Base-by-base conservation (phyloP, 2,329 filamentous ascomycete genomes). In the Xylariaceae sp. region DNA sequence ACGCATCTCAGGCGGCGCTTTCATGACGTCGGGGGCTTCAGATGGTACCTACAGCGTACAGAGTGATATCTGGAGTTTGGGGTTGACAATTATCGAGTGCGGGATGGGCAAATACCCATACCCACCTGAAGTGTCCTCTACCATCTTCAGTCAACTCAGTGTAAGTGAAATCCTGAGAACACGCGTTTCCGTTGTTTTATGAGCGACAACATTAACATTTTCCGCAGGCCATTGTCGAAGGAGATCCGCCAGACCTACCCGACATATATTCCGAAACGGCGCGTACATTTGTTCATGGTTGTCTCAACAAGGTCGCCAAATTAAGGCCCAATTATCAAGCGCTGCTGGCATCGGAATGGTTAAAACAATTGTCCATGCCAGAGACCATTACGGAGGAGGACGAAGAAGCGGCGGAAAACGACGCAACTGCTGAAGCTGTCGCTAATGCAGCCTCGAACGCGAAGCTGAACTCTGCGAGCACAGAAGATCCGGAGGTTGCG, bases 11-110 rank as follows among this genome's bases (percentile, higher is more conserved):
- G 90, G 90, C 45, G 91, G 92, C 51, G 88, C 88, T 18, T 84
- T 91, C 64, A 84, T 89, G 53, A 82, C 87, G 56, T 79, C 83
- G 4, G 87, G 87, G 22, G 85, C 16, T 82, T 84, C 82, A 6
- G 87, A 87, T 53, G 93, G 93, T 51, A 96, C 93, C 2, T 99
- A 99, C 72, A 96, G 90, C 68, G 94, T 99, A 38, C 94, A 97
- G 72, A 96, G 90, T 67, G 94, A 99, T 68, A 93, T 99, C 54
- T 99, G 94, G 94, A 96, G 90, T 70, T 73, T 99, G 61, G 94
- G 94, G 14, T 71, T 99, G 66, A 95, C 90, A 28, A 88, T 99
- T 58, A 96, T 99, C 62, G 94, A 99, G 71, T 97, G 93, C 69
- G 93, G 93, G 19, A 84, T 95, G 77, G 94, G 94, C 42, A 82